Evolutionary conservation across 306 rosid genomes (phyloP).

Genomic region (Acacia acuminata): DNA sequence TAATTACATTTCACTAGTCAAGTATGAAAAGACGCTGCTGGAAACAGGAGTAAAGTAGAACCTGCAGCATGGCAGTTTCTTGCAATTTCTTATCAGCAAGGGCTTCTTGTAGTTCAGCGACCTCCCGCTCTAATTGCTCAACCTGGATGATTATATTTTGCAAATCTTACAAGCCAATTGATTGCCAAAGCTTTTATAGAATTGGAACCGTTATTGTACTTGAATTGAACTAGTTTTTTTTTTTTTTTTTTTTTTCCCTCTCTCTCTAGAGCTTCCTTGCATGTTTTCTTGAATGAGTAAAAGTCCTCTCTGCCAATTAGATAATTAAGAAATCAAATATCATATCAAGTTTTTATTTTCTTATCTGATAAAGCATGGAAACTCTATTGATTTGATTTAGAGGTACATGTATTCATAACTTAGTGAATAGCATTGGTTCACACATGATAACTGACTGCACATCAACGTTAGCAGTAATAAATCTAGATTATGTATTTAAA

Average conservation of each 20-base stretch:
- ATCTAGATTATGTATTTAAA: background rate
- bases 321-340: constrained; percentile 18
- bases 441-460: background rate
- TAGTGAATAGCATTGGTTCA: background rate
- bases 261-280: constrained; percentile 8
- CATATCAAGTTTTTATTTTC: constrained; percentile 14
- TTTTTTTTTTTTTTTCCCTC: no score
- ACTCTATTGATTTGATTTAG: constrained; percentile 10
- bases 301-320: constrained; percentile 3
- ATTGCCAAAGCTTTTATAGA: constrained; percentile 17
- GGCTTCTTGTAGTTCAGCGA: constrained; percentile 56
- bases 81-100: constrained; percentile 83
- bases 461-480: background rate
- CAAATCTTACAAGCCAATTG: constrained; percentile 21
- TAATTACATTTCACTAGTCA: constrained; percentile 26
- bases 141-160: constrained; percentile 51
- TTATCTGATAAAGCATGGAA: background rate
- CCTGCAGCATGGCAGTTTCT: constrained; percentile 93
- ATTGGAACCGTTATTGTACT: constrained; percentile 23
- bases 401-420: background rate
- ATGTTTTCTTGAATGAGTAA: constrained; percentile 11
- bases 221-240: constrained; percentile 28
- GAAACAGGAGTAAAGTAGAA: constrained; percentile 47
- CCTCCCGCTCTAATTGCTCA: constrained; percentile 87
- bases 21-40: constrained; percentile 43